Conservation (phyloP, 1,284 basidiomycete genomes). For the Leccinum ponderosum region DNA sequence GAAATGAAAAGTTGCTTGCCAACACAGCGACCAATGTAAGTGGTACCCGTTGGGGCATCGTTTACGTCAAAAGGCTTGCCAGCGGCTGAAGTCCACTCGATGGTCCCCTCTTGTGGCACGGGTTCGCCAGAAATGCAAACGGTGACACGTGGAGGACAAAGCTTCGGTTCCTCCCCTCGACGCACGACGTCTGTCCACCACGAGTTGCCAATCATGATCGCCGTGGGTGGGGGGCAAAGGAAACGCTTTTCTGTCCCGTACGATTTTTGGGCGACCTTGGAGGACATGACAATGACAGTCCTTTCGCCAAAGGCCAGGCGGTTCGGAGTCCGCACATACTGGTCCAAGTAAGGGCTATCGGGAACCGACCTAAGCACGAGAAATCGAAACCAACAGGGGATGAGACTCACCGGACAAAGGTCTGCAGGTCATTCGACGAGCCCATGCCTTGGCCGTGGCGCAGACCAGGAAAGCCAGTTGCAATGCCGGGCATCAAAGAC, state of each 20-base stretch:
- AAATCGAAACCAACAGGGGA: constrained; percentile 7
- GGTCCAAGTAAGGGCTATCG: constrained; percentile 74
- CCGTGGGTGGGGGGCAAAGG: constrained; percentile 94
- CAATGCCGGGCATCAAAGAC: constrained; percentile 57
- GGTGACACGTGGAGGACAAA: constrained; percentile 80
- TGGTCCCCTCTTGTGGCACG: constrained; percentile 75
- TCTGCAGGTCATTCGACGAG: constrained; percentile 68
- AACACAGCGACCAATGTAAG: constrained; percentile 84
- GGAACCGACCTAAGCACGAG: constrained; percentile 15
- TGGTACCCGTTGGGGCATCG: constrained; percentile 77
- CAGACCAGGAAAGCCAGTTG: constrained; percentile 63
- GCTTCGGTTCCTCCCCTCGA: constrained; percentile 71
- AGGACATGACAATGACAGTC: constrained; percentile 94
- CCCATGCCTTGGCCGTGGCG: constrained; percentile 60
- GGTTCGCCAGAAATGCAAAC: constrained; percentile 92
- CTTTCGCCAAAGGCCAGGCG: constrained; percentile 90
- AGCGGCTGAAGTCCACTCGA: constrained; percentile 82
- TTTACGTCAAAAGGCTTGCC: constrained; percentile 82
- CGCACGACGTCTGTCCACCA: constrained; percentile 87
- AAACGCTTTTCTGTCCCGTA: constrained; percentile 98
- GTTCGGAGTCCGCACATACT: constrained; percentile 84
- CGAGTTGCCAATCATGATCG: constrained; percentile 90
- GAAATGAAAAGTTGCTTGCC: constrained; percentile 91
- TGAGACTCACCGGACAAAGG: constrained; percentile 69
- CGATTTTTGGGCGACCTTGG: constrained; percentile 95